Evolutionary conservation across 1,284 basidiomycete genomes (phyloP).

Genomic region (Irpex rosettiformis): DNA sequence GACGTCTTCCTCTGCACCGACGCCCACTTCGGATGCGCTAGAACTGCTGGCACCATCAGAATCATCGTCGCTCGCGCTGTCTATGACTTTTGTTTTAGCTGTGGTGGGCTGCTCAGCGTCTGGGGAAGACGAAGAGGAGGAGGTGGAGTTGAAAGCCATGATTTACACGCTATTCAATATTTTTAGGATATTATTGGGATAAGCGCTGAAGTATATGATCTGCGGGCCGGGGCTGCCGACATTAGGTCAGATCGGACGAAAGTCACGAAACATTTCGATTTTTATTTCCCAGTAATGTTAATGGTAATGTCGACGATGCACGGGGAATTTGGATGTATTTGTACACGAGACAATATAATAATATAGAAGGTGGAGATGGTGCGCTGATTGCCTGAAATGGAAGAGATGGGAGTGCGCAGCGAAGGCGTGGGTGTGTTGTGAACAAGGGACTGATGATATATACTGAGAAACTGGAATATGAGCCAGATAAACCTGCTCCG

Average conservation of each 20-base stretch:
- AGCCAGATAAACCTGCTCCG: not conserved
- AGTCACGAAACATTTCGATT: not conserved
- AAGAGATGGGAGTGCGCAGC: not conserved
- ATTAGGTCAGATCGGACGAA: not conserved
- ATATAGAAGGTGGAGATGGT: not conserved
- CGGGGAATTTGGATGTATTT: not conserved
- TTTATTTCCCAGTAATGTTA: not conserved
- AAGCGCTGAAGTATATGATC: not conserved
- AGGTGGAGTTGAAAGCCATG: slow-evolving; percentile 19
- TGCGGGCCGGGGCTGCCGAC: not conserved
- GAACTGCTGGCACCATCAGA: slow-evolving; percentile 7
- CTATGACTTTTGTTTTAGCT: not conserved
- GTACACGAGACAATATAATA: not conserved
- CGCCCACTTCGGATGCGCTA: slow-evolving; percentile 18
- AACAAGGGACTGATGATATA: not conserved
- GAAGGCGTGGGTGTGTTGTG: not conserved
- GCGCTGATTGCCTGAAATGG: not conserved
- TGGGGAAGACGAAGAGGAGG: slow-evolving; percentile 16
- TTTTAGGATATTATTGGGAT: not conserved
- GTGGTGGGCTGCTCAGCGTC: slow-evolving; percentile 14
- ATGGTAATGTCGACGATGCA: not conserved
- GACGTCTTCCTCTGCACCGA: slow-evolving; percentile 28
- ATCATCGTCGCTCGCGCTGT: slow-evolving; percentile 11
- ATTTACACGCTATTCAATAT: not conserved
- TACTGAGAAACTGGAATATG: not conserved